A percentile compares a stretch with the other conserved stretches of the same genome.
phyloP scores from a whole-genome alignment of 306 rosid genomes.

The Rosa persica region DNA sequence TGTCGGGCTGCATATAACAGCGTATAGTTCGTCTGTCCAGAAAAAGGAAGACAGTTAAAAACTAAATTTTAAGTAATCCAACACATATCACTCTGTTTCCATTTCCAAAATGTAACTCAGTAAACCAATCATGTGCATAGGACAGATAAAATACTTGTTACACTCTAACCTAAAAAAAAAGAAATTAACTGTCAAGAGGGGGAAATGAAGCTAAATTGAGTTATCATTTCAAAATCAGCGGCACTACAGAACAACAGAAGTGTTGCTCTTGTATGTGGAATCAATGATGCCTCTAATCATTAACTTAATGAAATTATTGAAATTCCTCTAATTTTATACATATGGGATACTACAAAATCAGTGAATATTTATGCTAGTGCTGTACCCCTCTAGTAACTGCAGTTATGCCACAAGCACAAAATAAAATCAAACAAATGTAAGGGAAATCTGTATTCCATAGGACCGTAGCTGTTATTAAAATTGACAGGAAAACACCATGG shows the following conservation, averaged over 20 bases:
- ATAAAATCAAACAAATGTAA: background rate
- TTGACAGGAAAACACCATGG: background rate
- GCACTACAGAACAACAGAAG: background rate
- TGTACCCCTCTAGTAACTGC: background rate
- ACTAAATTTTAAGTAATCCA: background rate
- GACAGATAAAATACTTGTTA: background rate
- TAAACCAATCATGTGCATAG: background rate
- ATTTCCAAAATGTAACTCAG: background rate
- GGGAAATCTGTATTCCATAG: background rate
- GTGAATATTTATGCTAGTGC: background rate
- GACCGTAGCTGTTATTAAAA: background rate
- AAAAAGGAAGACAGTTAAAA: background rate
- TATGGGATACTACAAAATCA: background rate
- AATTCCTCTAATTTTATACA: background rate
- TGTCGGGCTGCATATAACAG: slow-evolving; percentile 78
- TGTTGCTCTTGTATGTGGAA: background rate
- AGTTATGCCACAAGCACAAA: background rate
- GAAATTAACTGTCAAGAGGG: slow-evolving; percentile 1
- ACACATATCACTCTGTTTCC: background rate
- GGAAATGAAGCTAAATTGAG: background rate
- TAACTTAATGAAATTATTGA: background rate
- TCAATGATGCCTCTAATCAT: background rate
- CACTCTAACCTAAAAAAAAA: background rate
- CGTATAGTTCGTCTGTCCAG: slow-evolving; percentile 65
- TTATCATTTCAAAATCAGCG: background rate